A percentile compares a stretch with the other conserved stretches of the same genome.
phyloP scores from a whole-genome alignment of 2,329 filamentous ascomycete species.

The Sporothrix brasiliensis region DNA sequence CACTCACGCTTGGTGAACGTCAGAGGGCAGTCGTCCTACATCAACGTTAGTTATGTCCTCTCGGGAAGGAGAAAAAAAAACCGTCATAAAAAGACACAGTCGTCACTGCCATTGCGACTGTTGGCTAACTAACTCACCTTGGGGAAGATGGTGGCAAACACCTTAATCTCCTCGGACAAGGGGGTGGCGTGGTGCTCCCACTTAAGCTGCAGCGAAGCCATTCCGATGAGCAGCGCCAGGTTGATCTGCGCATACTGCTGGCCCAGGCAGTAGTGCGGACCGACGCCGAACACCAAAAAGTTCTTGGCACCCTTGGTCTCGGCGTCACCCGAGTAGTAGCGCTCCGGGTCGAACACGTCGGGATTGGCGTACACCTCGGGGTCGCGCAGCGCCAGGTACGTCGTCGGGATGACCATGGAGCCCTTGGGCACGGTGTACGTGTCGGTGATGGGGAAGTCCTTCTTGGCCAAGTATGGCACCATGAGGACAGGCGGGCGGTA shows the following conservation, averaged over 20 bases:
- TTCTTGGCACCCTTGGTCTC: slow-evolving; percentile 88
- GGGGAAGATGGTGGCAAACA: slow-evolving; percentile 98
- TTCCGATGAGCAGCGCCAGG: slow-evolving; percentile 85
- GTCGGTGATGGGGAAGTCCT: slow-evolving; percentile 86
- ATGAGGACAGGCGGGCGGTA: slow-evolving; percentile 96
- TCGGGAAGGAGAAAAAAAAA: not conserved
- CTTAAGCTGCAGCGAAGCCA: slow-evolving; percentile 82
- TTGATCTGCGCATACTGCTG: slow-evolving; percentile 91
- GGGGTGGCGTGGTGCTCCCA: slow-evolving; percentile 89
- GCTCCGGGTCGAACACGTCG: slow-evolving; percentile 84
- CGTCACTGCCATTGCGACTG: not conserved
- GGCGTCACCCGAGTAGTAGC: slow-evolving; percentile 87
- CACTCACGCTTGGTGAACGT: slow-evolving; percentile 65
- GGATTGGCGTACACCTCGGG: slow-evolving; percentile 89
- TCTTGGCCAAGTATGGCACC: slow-evolving; percentile 94
- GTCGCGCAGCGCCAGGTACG: slow-evolving; percentile 88
- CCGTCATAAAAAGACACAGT: not conserved
- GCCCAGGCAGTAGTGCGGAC: slow-evolving; percentile 94
- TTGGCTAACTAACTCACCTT: slow-evolving; percentile 64
- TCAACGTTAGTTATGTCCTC: slow-evolving; percentile 28
- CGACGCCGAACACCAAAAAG: slow-evolving; percentile 93
- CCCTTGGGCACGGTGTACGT: slow-evolving; percentile 92
- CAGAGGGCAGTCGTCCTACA: slow-evolving; percentile 79
- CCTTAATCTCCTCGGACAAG: slow-evolving; percentile 89
- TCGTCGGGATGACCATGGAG: slow-evolving; percentile 91